Base-by-base conservation (phyloP, 345 rosid species). In the Ailanthus altissimus region DNA sequence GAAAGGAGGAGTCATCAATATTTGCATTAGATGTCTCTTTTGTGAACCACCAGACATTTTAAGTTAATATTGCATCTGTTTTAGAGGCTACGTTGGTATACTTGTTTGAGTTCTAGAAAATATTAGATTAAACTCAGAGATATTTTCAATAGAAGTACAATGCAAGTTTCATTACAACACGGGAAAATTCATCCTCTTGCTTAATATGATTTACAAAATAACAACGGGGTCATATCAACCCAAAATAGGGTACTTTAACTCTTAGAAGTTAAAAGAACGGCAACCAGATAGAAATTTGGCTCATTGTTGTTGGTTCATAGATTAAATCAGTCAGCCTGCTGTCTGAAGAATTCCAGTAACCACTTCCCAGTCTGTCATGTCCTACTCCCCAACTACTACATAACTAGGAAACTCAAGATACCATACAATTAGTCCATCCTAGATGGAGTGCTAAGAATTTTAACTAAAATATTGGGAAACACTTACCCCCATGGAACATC, bases 401-500 rank as follows among this genome's bases (percentile, higher is more conserved):
- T 36, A 72, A 57, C 45, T n/a, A 13, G 49, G 23, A 59, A 67
- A 68, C 78, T 26, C 26, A 9, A 26, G 38, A 25, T 15, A 43
- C 21, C 21, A 43, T 16, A 64, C 14, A 16, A 38, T 53, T 78
- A 32, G 40, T 45, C 67, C 51, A 64, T 59, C 59, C 36, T 51
- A 66, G 5, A 70, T 47, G 53, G 23, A 15, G 11, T 1, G 20
- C 15, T 26, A 10, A 18, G 56, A 43, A 9, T n/a, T 50, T 26
- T 23, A 9, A 50, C 15, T 26, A 28, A 79, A 45, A 72, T 20
- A 7, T 66, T 71, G 28, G 20, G 69, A 67, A 45, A 63, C 77
- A 90, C 97, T 88, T 85, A 88, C 91, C 83, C 88, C 97, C 97
- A 92, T 32, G 97, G 97, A 76, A 92, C 94, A 85, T 92, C 97